Evolutionary conservation across 148 eudicot species (phyloP).

Genomic region (Silene uniflora): DNA sequence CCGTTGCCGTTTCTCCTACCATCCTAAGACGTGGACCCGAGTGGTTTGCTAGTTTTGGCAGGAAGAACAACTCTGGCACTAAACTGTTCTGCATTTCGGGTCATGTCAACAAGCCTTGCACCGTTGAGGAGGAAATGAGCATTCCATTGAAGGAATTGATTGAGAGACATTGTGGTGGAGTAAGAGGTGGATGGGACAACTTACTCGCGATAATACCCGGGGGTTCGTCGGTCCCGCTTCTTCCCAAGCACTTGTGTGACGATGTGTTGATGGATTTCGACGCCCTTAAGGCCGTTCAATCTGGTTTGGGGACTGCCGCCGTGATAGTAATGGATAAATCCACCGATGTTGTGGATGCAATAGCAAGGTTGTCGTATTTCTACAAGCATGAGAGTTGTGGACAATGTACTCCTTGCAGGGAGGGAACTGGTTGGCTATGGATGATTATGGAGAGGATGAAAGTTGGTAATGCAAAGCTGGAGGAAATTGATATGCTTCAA

Average conservation of each 20-base stretch:
- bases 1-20: slow-evolving; percentile 88
- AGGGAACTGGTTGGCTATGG: slow-evolving; percentile 93
- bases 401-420: slow-evolving; percentile 89
- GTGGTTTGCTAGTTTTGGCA: slow-evolving; percentile 89
- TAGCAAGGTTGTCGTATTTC: slow-evolving; percentile 87
- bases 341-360: slow-evolving; percentile 86
- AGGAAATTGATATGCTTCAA: slow-evolving; percentile 94
- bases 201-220: slow-evolving; percentile 89
- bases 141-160: slow-evolving; percentile 81
- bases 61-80: slow-evolving; percentile 88
- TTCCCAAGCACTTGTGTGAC: slow-evolving; percentile 76
- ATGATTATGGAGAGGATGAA: slow-evolving; percentile 86
- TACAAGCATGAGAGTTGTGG: slow-evolving; percentile 97
- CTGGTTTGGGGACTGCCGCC: slow-evolving; percentile 91
- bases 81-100: slow-evolving; percentile 84
- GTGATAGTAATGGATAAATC: slow-evolving; percentile 98
- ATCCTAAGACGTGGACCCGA: slow-evolving; percentile 89
- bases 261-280: slow-evolving; percentile 95
- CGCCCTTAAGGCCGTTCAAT: slow-evolving; percentile 83
- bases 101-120: slow-evolving; percentile 96
- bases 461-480: slow-evolving; percentile 86
- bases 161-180: slow-evolving; percentile 96
- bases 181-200: slow-evolving; percentile 96
- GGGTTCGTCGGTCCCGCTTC: slow-evolving; percentile 87
- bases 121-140: slow-evolving; percentile 98